These are phyloP conservation scores for Chlorociboria aeruginascens DNA, from an alignment of 495 filamentous ascomycete species.

Conservation along the genomic window DNA sequence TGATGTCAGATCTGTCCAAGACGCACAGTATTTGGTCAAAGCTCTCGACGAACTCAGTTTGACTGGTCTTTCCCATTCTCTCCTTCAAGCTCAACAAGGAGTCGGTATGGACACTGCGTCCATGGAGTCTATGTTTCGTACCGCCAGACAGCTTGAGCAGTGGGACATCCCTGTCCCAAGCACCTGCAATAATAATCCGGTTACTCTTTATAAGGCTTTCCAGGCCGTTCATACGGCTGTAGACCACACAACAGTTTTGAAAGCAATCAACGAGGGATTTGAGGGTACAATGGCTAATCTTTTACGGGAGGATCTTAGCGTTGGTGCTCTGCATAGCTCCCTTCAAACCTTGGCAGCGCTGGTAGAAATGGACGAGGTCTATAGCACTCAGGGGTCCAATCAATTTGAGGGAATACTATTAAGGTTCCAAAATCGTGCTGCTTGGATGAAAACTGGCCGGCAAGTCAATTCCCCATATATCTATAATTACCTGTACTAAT, in stretches of 20 bases:
- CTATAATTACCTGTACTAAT: conserved; percentile 2
- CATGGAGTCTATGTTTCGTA: conserved; percentile 58
- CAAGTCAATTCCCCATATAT: background rate
- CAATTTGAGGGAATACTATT: conserved; percentile 51
- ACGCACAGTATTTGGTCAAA: conserved; percentile 43
- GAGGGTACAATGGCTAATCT: conserved; percentile 48
- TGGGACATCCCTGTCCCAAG: conserved; percentile 80
- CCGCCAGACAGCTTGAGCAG: conserved; percentile 78
- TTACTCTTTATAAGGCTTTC: conserved; percentile 66
- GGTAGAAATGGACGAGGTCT: conserved; percentile 68
- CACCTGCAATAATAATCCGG: conserved; percentile 44
- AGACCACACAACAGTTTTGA: conserved; percentile 36
- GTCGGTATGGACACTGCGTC: conserved; percentile 41
- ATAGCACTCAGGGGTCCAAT: conserved; percentile 43
- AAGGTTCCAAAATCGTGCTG: conserved; percentile 49
- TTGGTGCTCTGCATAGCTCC: conserved; percentile 45
- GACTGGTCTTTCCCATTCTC: conserved; percentile 57
- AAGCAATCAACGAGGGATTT: conserved; percentile 51
- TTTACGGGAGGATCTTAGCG: conserved; percentile 40
- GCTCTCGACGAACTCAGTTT: conserved; percentile 55
- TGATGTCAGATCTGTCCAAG: conserved; percentile 26
- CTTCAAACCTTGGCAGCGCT: conserved; percentile 66
- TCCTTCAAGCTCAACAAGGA: conserved; percentile 51
- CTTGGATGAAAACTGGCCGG: conserved; percentile 56
- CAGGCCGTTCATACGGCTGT: conserved; percentile 62